Evolutionary conservation across 495 filamentous ascomycete species (phyloP).

Genomic region (Daldinia decipiens): DNA sequence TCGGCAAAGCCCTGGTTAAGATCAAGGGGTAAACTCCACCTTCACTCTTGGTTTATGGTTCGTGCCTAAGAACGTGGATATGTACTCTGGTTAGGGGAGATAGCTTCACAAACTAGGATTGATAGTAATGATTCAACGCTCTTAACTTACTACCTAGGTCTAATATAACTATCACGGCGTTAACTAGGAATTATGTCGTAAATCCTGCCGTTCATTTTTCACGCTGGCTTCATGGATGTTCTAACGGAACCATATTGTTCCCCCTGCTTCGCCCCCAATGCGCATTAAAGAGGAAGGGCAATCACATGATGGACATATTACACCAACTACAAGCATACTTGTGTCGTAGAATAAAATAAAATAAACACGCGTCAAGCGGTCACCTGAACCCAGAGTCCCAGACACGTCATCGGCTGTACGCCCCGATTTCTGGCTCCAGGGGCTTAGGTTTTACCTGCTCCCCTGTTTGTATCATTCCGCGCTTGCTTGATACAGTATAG

Average conservation of each 20-base stretch:
- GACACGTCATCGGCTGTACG: not conserved
- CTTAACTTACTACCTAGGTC: too few species aligned
- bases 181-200: too few species aligned
- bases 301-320: not conserved
- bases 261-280: not conserved
- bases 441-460: not conserved
- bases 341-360: not conserved
- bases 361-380: not conserved
- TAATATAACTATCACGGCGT: too few species aligned
- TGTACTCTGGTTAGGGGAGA: too few species aligned
- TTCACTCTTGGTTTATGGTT: too few species aligned
- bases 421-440: not conserved
- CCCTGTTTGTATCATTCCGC: not conserved
- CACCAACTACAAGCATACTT: not conserved
- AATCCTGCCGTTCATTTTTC: too few species aligned
- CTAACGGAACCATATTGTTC: not conserved
- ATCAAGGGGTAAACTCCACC: constrained; percentile 55
- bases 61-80: too few species aligned
- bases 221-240: not conserved
- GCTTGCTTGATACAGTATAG: not conserved
- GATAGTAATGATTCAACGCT: too few species aligned
- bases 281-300: not conserved
- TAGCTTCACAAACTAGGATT: too few species aligned
- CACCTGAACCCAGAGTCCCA: not conserved
- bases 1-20: constrained; percentile 88